A percentile compares a stretch with the other conserved stretches of the same genome.
Conservation (phyloP, 1,139 yeast species). For the Saccharomyces hybrid region DNA sequence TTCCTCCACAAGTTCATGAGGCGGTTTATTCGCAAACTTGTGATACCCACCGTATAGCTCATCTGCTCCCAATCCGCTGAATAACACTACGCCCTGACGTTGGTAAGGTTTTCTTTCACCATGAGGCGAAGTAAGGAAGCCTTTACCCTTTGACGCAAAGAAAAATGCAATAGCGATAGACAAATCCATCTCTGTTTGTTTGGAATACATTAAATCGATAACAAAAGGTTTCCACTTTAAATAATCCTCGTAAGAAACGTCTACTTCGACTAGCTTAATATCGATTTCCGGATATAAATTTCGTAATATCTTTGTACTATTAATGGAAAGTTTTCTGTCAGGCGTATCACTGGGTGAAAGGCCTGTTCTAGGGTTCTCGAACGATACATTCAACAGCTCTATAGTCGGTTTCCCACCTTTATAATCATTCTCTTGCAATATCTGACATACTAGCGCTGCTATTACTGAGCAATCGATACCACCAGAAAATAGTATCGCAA, state of each 20-base stretch:
- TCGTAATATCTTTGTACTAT: conserved; percentile 50
- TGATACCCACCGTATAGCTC: conserved; percentile 90
- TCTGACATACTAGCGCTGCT: conserved; percentile 39
- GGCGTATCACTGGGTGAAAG: conserved; percentile 59
- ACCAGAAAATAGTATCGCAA: conserved; percentile 81
- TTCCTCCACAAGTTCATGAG: conserved; percentile 41
- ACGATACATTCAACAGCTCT: conserved; percentile 84
- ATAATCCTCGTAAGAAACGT: conserved; percentile 67
- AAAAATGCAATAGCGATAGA: conserved; percentile 92
- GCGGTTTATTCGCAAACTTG: conserved; percentile 32
- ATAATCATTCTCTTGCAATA: conserved; percentile 8
- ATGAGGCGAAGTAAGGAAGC: conserved; percentile 24
- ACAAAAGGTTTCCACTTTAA: conserved; percentile 46
- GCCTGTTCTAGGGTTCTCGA: conserved; percentile 80
- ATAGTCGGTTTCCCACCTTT: conserved; percentile 31
- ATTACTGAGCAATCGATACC: conserved; percentile 87
- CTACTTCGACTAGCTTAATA: conserved; percentile 54
- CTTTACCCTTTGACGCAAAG: conserved; percentile 67
- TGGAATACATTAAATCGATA: conserved; percentile 65
- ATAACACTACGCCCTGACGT: conserved; percentile 58
- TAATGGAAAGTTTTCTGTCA: conserved; percentile 64
- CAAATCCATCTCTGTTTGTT: conserved; percentile 87
- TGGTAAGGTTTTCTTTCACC: conserved; percentile 29
- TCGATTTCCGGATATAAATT: conserved; percentile 33
- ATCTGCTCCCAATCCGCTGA: conserved; percentile 97